Base-by-base conservation (phyloP, 164 flowering plant genomes). In the Stephania japonica region DNA sequence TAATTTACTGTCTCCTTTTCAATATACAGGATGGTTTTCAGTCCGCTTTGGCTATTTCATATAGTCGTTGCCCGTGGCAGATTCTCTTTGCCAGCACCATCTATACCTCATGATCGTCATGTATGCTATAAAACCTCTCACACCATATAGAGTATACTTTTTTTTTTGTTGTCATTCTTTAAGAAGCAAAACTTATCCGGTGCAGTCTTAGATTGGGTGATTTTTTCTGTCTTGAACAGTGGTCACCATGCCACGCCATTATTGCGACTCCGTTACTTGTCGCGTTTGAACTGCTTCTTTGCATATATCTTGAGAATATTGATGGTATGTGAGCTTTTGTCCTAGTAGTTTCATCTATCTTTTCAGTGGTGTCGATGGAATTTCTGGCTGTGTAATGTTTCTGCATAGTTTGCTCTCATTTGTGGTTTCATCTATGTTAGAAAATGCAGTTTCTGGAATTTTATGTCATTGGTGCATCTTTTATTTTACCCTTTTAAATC, bases 201-300 rank as follows among this genome's bases (percentile, higher is more conserved):
- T 66, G 12, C 4, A 67, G 43, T 12, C 21, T 16, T 67, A 14
- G n/a, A 67, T 67, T n/a, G 27, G 42, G 42, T 50, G 21, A 12
- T 38, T 16, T 71, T 79, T 72, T 75, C 12, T 71, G 72, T 78
- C 65, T 71, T 81, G 75, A 62, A 73, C 87, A 91, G 98, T 94
- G 98, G 98, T 97, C 98, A 68, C 98, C 98, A 5, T 94, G 97
- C 78, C 98, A 94, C 84, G 89, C 98, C 10, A 77, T 94, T 72
- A 93, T 90, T 66, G 94, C 97, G 1, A 87, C 87, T 64, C 97
- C 98, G 16, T 80, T 94, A 87, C 87, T 94, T 74, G 80, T 94
- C 73, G 87, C 97, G 73, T 94, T 94, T 79, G 98, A 94, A 77
- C 81, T 94, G 65, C 98, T 94, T 27, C 96, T 91, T 77, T 91